phyloP scores from a whole-genome alignment of 75 land plant species.

The Larix kaempferi region DNA sequence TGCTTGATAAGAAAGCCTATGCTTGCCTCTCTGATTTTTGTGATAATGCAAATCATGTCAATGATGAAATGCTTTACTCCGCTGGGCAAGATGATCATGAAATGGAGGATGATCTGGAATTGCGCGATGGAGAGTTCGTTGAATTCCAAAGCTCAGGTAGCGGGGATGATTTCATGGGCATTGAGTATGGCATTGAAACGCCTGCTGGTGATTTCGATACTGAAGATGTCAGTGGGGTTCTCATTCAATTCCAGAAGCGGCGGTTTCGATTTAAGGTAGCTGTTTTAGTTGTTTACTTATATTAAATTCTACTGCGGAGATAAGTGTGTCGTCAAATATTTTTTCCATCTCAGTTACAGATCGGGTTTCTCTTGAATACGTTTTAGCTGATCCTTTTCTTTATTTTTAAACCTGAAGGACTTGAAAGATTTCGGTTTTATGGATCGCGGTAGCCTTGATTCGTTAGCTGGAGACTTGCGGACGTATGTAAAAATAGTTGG shows the following conservation, averaged over 20 bases:
- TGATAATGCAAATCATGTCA: neutral
- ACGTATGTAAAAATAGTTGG: conserved; percentile 7
- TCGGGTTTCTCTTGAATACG: neutral
- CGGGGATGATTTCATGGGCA: neutral
- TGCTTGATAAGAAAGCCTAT: conserved; percentile 60
- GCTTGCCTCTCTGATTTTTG: conserved; percentile 63
- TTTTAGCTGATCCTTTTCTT: neutral
- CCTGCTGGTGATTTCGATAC: neutral
- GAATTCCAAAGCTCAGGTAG: neutral
- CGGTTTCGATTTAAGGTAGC: too few relatives aligned
- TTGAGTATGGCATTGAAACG: neutral
- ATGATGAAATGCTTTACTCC: neutral
- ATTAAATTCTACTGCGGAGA: neutral
- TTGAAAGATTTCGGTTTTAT: neutral
- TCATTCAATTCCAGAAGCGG: neutral
- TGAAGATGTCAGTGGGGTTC: neutral
- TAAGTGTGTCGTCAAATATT: neutral
- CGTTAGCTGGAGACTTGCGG: neutral
- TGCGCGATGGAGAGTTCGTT: neutral
- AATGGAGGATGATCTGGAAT: neutral
- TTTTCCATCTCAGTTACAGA: neutral
- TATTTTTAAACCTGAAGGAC: conserved; percentile 3
- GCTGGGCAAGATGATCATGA: neutral
- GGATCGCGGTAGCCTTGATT: neutral
- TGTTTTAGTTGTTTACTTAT: neutral